A percentile compares a stretch with the other conserved stretches of the same genome.
These are phyloP conservation scores for Pleurozium schreberi DNA, from an alignment of 225 moss, liverwort and hornwort genomes.

Conservation along the genomic window DNA sequence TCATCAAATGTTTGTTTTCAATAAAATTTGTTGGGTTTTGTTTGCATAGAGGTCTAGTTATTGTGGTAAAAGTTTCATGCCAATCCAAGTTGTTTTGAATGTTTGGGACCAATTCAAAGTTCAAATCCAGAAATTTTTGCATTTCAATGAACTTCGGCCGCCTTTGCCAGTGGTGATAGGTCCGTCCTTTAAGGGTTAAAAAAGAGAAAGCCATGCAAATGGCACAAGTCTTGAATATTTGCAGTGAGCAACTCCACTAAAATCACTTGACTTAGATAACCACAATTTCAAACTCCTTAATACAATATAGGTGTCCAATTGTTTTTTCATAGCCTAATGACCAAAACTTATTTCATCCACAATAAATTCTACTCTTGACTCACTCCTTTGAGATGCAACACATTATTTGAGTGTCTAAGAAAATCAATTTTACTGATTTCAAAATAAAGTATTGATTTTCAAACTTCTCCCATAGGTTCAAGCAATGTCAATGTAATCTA, in stretches of 20 bases:
- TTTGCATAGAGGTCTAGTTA: too few relatives aligned
- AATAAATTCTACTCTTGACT: neutral
- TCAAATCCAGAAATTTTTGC: too few relatives aligned
- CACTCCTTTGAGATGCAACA: neutral
- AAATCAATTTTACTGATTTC: neutral
- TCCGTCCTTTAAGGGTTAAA: too few relatives aligned
- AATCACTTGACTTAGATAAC: rapidly evolving
- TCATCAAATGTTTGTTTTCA: too few relatives aligned
- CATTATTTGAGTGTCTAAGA: neutral
- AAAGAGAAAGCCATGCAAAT: neutral
- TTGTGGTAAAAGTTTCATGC: too few relatives aligned
- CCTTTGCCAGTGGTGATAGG: too few relatives aligned
- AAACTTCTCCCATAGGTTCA: neutral
- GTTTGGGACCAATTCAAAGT: too few relatives aligned
- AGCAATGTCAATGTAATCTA: neutral
- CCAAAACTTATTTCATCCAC: neutral
- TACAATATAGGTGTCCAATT: neutral
- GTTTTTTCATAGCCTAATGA: neutral
- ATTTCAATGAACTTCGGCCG: too few relatives aligned
- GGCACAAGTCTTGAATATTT: neutral
- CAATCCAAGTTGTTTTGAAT: too few relatives aligned
- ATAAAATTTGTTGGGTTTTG: too few relatives aligned
- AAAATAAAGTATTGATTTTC: neutral
- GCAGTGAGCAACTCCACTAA: neutral
- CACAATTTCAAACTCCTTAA: neutral